Conservation (phyloP, 495 filamentous ascomycete species). For the Neurospora cerealis region DNA sequence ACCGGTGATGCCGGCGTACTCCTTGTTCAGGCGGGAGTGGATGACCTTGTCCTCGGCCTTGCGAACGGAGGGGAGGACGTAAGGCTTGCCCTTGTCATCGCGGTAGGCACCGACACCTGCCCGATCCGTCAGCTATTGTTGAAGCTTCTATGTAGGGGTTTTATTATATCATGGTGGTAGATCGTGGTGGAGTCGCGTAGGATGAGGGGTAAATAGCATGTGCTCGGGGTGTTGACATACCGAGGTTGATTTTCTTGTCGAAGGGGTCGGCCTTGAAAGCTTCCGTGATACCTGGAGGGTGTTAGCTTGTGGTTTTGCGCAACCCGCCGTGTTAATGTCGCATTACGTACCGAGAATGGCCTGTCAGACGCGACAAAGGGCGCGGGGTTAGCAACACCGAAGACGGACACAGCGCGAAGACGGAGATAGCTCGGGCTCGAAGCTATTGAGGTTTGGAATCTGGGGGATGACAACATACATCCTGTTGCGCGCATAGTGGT, state of each 20-base stretch:
- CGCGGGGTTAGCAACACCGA: constrained; percentile 11
- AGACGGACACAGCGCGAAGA: background rate
- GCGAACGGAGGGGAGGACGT: constrained; percentile 88
- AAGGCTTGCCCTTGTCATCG: constrained; percentile 94
- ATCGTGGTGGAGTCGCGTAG: background rate
- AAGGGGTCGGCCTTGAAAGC: constrained; percentile 95
- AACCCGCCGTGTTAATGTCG: background rate
- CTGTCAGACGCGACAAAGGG: constrained; percentile 29
- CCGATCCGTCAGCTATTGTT: background rate
- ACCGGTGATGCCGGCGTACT: constrained; percentile 96
- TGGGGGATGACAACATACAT: constrained; percentile 50
- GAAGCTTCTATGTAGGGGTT: background rate
- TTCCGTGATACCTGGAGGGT: constrained; percentile 74
- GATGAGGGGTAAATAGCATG: background rate
- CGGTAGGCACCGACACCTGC: constrained; percentile 72
- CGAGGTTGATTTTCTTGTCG: constrained; percentile 92
- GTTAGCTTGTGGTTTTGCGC: constrained; percentile 9
- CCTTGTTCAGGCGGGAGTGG: constrained; percentile 72
- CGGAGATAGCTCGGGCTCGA: background rate
- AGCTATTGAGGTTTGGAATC: background rate
- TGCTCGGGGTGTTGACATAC: constrained; percentile 38
- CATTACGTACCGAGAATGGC: constrained; percentile 61
- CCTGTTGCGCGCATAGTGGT: constrained; percentile 25
- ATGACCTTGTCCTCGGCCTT: constrained; percentile 83
- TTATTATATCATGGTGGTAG: background rate